A percentile compares a stretch with the other conserved stretches of the same genome.
Conservation (phyloP, 768 basidiomycete species). For the Phallus indusiatus region DNA sequence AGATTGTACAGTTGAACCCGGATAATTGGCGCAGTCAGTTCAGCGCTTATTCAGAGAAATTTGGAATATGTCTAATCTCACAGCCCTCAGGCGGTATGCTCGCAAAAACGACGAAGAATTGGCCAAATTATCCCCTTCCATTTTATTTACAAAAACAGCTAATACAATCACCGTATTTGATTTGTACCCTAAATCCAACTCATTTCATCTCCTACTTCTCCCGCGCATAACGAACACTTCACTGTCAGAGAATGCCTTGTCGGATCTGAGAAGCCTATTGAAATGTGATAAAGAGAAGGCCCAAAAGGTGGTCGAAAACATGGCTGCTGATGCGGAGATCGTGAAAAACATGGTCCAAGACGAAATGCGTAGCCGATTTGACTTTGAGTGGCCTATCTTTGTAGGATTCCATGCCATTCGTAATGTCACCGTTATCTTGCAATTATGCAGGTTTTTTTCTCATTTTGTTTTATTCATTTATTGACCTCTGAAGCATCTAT, state of each 20-base stretch:
- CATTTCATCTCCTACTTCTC: constrained; percentile 80
- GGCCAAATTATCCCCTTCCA: constrained; percentile 42
- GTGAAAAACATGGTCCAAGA: constrained; percentile 55
- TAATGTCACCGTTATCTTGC: constrained; percentile 1
- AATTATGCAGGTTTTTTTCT: not conserved
- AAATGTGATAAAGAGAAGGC: constrained; percentile 44
- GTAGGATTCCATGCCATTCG: constrained; percentile 75
- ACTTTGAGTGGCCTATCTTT: constrained; percentile 70
- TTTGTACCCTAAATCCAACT: constrained; percentile 66
- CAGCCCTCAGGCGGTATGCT: constrained; percentile 56
- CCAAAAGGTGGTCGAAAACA: constrained; percentile 38
- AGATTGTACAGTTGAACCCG: constrained; percentile 9
- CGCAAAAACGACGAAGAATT: constrained; percentile 29
- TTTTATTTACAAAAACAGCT: constrained; percentile 48
- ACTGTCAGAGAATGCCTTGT: constrained; percentile 30
- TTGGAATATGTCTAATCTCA: constrained; percentile 23
- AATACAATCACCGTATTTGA: constrained; percentile 62
- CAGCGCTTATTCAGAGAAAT: not conserved
- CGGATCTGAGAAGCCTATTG: constrained; percentile 48
- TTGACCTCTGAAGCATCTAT: constrained; percentile 43
- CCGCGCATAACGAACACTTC: constrained; percentile 34
- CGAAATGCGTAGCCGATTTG: constrained; percentile 71
- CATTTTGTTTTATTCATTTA: not conserved
- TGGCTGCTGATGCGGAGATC: constrained; percentile 48
- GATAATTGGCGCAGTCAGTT: not conserved